A percentile compares a stretch with the other conserved stretches of the same genome.
Evolutionary conservation across 345 rosid genomes (phyloP).

Genomic region (Draba incana): DNA sequence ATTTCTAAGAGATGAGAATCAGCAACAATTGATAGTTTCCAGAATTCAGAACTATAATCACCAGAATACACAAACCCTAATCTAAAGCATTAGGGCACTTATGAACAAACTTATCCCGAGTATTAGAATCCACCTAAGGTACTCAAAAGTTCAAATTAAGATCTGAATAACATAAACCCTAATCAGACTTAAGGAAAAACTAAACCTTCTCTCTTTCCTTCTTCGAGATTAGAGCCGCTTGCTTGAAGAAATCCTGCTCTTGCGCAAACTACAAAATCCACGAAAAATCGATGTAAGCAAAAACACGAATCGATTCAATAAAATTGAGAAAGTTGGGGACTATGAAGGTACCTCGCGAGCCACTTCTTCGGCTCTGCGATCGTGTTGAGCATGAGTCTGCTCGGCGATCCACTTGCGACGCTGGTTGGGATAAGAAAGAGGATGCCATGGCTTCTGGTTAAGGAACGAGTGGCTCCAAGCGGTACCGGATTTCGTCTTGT

Average conservation of each 20-base stretch:
- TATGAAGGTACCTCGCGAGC: slow-evolving; percentile 71
- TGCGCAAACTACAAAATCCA: slow-evolving; percentile 69
- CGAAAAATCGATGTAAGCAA: not conserved
- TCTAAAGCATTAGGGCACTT: slow-evolving; percentile 21
- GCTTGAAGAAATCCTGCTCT: slow-evolving; percentile 97
- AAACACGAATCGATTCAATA: slow-evolving; percentile 11
- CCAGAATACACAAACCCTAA: slow-evolving; percentile 18
- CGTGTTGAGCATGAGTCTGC: slow-evolving; percentile 76
- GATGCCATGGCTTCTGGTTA: slow-evolving; percentile 99
- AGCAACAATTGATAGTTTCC: not conserved
- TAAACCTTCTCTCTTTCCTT: slow-evolving; percentile 94
- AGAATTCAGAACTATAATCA: not conserved
- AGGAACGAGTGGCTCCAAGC: slow-evolving; percentile 98
- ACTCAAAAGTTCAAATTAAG: slow-evolving; percentile 1
- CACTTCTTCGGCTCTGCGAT: slow-evolving; percentile 77
- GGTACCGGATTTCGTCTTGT: slow-evolving; percentile 89
- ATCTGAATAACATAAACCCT: slow-evolving; percentile 35
- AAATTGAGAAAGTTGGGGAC: not conserved
- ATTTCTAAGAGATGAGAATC: not conserved
- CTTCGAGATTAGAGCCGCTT: slow-evolving; percentile 85
- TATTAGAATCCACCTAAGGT: not conserved
- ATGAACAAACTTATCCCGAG: too few species aligned
- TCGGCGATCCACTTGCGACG: slow-evolving; percentile 99
- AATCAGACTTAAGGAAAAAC: not conserved
- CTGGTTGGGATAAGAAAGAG: slow-evolving; percentile 96